A percentile compares a stretch with the other conserved stretches of the same genome.
Evolutionary conservation across 768 basidiomycete genomes (phyloP).

Genomic region (Neoboletus magnificus): DNA sequence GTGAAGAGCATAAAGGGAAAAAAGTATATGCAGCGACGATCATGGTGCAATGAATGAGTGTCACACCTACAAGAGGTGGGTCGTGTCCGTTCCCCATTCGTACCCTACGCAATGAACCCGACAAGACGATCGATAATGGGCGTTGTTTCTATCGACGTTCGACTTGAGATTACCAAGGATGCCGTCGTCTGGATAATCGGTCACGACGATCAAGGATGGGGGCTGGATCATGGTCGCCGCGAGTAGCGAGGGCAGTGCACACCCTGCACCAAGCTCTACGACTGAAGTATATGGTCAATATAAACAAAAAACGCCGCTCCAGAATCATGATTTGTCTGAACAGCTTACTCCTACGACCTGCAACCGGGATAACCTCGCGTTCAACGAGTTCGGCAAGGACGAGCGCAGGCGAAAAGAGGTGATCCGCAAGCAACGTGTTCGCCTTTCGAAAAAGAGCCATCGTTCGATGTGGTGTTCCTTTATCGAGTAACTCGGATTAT

Average conservation of each 20-base stretch:
- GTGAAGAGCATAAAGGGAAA: neutral
- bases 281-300: conserved; percentile 36
- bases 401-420: conserved; percentile 67
- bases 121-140: conserved; percentile 37
- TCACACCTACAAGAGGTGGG: conserved; percentile 45
- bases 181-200: conserved; percentile 64
- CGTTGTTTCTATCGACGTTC: conserved; percentile 53
- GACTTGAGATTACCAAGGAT: conserved; percentile 54
- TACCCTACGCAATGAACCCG: conserved; percentile 47
- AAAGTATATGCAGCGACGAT: neutral
- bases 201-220: conserved; percentile 55
- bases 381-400: conserved; percentile 67
- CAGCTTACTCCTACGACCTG: conserved; percentile 39
- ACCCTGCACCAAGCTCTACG: conserved; percentile 70
- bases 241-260: conserved; percentile 64
- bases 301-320: neutral
- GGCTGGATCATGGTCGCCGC: conserved; percentile 42
- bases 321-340: neutral
- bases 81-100: conserved; percentile 60
- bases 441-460: conserved; percentile 40
- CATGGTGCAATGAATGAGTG: neutral
- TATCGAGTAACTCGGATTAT: conserved; percentile 6
- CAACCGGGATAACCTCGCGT: conserved; percentile 44
- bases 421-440: conserved; percentile 68
- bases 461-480: neutral